Evolutionary conservation across 352 stramenopile genomes (phyloP), one percentile per base, ranked within the genome.

Genomic region (Pythium diclinum): DNA sequence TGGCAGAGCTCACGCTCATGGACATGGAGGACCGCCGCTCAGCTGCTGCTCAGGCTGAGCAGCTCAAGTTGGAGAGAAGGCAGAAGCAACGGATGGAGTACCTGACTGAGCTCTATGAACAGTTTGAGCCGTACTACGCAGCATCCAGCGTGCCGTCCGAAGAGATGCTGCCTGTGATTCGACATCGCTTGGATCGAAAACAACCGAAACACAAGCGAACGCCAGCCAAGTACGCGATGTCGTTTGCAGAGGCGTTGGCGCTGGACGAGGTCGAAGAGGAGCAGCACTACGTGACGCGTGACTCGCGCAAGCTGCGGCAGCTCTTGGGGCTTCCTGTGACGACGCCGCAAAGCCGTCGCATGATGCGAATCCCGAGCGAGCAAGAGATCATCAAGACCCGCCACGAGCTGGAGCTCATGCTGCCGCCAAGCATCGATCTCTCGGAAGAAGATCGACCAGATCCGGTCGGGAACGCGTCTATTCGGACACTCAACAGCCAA

Each of bases 41-140:
- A 0, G 57, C 51, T 14, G 19, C 64, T 1, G 65, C 75, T 17
- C 59, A 71, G 23, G 65, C 72, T 13, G 65, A 86, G 32, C 64
- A 72, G 10, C 57, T 65, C 13, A 44, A 70, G 17, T 57, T 60
- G 14, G 75, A 90, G 13, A 46, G 38, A 17, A 57, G 75, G 19
- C 67, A 75, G 17, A 60, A 53, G 23, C 65, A 57, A 46, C 70
- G 76, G 8, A 66, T 64, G 10, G 8, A 56, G 6, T 79, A 76
- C 28, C 60, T 89, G 13, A 74, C 65, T 0, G 81, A 87, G 46
- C 53, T 92, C 10, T 90, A 90, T 59, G 72, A 72, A 10, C 73
- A 79, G 25, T 83, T 88, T 44, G 65, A 77, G 40, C 79, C 83
- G 21, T 87, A 79, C 61, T 92, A 85, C 38, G 49, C 69, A 0